phyloP scores from a whole-genome alignment of 352 stramenopile species.

The Phytophthora pinifolia region DNA sequence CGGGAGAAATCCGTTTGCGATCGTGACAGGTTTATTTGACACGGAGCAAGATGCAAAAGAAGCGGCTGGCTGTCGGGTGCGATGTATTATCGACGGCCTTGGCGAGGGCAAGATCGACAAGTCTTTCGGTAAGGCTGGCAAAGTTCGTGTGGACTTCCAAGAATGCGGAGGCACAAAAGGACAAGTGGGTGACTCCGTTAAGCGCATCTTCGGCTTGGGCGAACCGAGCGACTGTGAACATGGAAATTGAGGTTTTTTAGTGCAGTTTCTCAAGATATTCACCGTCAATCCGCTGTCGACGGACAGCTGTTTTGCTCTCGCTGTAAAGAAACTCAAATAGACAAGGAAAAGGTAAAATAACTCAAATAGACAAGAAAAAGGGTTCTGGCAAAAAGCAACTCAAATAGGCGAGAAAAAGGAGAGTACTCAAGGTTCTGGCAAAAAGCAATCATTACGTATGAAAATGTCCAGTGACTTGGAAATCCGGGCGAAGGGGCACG shows the following conservation, averaged over 20 bases:
- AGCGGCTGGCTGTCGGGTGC: slow-evolving; percentile 30
- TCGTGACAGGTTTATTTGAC: slow-evolving; percentile 58
- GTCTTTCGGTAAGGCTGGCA: slow-evolving; percentile 76
- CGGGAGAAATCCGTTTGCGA: slow-evolving; percentile 63
- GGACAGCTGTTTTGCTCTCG: no score
- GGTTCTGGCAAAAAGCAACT: no score
- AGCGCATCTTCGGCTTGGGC: not conserved
- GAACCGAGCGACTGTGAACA: no score
- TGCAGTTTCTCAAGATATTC: no score
- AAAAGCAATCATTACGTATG: slow-evolving; percentile 42
- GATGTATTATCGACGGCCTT: slow-evolving; percentile 5
- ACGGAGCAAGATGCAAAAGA: slow-evolving; percentile 43
- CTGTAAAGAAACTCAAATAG: no score
- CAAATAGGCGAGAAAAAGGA: no score
- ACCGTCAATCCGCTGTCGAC: no score
- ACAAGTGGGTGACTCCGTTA: slow-evolving; percentile 43
- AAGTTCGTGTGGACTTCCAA: slow-evolving; percentile 61
- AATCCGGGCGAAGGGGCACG: slow-evolving; percentile 14
- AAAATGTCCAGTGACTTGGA: slow-evolving; percentile 35
- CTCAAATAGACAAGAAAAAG: no score
- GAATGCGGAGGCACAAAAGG: slow-evolving; percentile 45
- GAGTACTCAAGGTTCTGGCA: not conserved
- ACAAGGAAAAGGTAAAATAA: no score
- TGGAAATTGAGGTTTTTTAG: no score
- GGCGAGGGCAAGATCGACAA: slow-evolving; percentile 56